phyloP scores from a whole-genome alignment of 257 asterid species.

The Nemophila menziesii region DNA sequence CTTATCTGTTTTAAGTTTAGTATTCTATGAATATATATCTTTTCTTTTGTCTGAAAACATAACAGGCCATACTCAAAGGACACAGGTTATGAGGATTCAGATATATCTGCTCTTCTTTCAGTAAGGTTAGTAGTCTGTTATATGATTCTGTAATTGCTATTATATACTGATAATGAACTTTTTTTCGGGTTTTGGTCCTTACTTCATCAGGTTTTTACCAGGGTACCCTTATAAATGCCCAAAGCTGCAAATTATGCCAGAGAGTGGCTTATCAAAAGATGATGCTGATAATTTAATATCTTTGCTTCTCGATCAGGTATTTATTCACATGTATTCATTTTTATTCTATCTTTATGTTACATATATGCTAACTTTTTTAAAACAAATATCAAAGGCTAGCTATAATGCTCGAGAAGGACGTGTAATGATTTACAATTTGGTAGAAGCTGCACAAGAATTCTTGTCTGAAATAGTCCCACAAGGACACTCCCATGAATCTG shows the following conservation, averaged over 20 bases:
- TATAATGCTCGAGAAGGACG: conserved; percentile 97
- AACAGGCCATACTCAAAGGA: conserved; percentile 94
- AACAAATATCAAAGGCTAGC: conserved; percentile 53
- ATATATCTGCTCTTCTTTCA: conserved; percentile 70
- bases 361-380: conserved; percentile 4
- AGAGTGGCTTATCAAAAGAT: conserved; percentile 63
- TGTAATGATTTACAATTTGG: conserved; percentile 92
- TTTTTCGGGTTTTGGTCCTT: conserved; percentile 5
- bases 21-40: conserved; percentile 14
- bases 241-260: conserved; percentile 69
- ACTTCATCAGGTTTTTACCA: conserved; percentile 48
- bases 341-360: background rate
- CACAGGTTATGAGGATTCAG: conserved; percentile 74
- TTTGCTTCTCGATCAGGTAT: conserved; percentile 85
- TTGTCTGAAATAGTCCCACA: conserved; percentile 81
- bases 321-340: background rate
- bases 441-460: conserved; percentile 98
- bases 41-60: conserved; percentile 5
- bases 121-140: conserved; percentile 51
- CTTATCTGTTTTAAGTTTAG: conserved; percentile 10
- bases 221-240: conserved; percentile 95
- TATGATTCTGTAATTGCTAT: background rate
- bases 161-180: conserved; percentile 7
- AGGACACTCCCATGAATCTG: conserved; percentile 38
- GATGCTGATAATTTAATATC: conserved; percentile 67